Percentiles rank a stretch among this genome's conserved stretches.
Evolutionary conservation across 208 protist genomes (phyloP).

Genomic region (Trypanosomatidae sp.): DNA sequence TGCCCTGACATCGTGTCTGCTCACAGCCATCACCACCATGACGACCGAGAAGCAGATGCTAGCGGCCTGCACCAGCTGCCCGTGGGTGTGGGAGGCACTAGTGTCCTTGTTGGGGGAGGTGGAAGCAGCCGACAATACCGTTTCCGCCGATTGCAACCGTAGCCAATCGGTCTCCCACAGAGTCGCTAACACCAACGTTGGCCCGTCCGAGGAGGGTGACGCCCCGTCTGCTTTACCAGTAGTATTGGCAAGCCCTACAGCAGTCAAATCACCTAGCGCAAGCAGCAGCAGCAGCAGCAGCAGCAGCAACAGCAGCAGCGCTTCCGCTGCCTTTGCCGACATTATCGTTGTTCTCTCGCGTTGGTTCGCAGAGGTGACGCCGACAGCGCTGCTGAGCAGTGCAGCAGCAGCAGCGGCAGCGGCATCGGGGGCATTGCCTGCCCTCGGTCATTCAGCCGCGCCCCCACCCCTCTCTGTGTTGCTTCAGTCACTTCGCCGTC

Average conservation of each 20-base stretch:
- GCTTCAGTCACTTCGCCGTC: conserved; percentile 13
- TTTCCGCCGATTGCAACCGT: background rate
- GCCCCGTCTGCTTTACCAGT: background rate
- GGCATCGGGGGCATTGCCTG: background rate
- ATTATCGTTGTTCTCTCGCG: conserved; percentile 10
- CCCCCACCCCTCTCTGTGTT: conserved; percentile 12
- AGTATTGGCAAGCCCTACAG: background rate
- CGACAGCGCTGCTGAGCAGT: conserved; percentile 10
- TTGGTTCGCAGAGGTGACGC: conserved; percentile 18
- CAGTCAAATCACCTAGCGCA: background rate
- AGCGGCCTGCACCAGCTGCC: conserved; percentile 30
- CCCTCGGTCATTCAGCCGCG: background rate
- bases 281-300: conserved; percentile 6
- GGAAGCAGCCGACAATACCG: background rate
- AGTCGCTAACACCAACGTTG: background rate
- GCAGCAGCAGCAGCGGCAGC: background rate
- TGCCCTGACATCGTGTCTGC: conserved; percentile 35
- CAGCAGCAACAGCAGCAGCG: background rate
- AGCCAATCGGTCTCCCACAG: background rate
- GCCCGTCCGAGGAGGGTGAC: background rate
- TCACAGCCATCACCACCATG: conserved; percentile 24
- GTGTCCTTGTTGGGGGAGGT: conserved; percentile 10
- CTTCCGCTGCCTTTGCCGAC: conserved; percentile 8
- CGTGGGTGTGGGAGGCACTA: conserved; percentile 40
- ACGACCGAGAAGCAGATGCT: conserved; percentile 50